Conservation (phyloP, 1,139 yeast species). For the Fermentozyma sake region DNA sequence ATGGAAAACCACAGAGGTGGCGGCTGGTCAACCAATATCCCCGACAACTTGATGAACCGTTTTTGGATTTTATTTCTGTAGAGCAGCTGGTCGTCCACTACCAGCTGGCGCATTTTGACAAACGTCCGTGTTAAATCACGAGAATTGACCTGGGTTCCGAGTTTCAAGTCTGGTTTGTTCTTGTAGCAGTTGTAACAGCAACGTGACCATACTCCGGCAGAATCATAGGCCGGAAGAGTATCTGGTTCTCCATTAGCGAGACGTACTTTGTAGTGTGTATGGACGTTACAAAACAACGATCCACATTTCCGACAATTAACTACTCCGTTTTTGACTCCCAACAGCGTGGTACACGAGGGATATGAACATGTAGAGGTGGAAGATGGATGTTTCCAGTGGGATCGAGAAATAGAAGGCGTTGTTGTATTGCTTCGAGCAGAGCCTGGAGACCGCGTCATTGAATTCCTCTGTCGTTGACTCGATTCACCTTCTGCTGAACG, state of each 20-base stretch:
- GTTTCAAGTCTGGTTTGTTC: conserved; percentile 51
- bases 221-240: conserved; percentile 30
- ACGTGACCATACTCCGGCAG: conserved; percentile 59
- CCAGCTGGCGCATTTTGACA: conserved; percentile 30
- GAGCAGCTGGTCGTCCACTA: conserved; percentile 41
- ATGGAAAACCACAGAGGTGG: no score
- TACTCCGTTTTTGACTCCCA: conserved; percentile 47
- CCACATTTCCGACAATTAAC: conserved; percentile 76
- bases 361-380: conserved; percentile 29
- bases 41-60: conserved; percentile 56
- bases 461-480: no score
- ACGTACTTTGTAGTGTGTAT: conserved; percentile 52
- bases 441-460: conserved; percentile 1
- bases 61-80: conserved; percentile 58
- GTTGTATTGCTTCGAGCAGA: no score
- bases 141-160: conserved; percentile 30
- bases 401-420: conserved; percentile 48
- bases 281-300: conserved; percentile 59
- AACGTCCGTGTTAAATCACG: conserved; percentile 49
- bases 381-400: conserved; percentile 62
- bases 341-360: conserved; percentile 30
- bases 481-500: neutral
- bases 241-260: conserved; percentile 28
- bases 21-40: no score
- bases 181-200: conserved; percentile 65